A percentile compares a stretch with the other conserved stretches of the same genome.
phyloP scores from a whole-genome alignment of 192 early-diverging fungal species.

The Coemansia sp. region DNA sequence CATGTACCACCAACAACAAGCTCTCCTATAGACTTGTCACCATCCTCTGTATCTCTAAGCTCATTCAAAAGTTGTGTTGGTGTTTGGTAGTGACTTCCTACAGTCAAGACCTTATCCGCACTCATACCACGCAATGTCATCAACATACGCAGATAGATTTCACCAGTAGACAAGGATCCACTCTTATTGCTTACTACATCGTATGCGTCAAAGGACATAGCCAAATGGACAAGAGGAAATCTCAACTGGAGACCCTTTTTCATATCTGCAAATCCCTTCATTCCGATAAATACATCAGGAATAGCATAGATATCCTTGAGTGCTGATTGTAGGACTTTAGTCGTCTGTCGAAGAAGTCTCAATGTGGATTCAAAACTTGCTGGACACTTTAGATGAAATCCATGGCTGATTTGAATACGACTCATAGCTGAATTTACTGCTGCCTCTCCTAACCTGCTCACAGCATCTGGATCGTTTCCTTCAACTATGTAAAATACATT shows the following conservation, averaged over 20 bases:
- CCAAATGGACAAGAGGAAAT: constrained; percentile 38
- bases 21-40: constrained; percentile 43
- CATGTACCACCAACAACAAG: constrained; percentile 55
- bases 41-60: constrained; percentile 38
- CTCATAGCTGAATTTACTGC: constrained; percentile 73
- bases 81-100: constrained; percentile 70
- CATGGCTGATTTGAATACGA: constrained; percentile 71
- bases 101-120: constrained; percentile 78
- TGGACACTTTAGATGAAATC: constrained; percentile 83
- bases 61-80: constrained; percentile 55
- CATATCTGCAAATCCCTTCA: constrained; percentile 54
- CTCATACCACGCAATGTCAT: constrained; percentile 82
- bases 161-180: constrained; percentile 64
- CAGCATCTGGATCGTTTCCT: constrained; percentile 67
- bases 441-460: constrained; percentile 59
- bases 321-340: constrained; percentile 52
- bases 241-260: constrained; percentile 41
- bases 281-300: constrained; percentile 54
- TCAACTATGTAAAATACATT: constrained; percentile 90
- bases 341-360: constrained; percentile 68
- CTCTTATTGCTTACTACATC: constrained; percentile 72
- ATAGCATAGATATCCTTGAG: constrained; percentile 61
- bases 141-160: constrained; percentile 82
- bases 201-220: constrained; percentile 70
- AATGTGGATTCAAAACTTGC: constrained; percentile 76